Evolutionary conservation across 2,329 filamentous ascomycete genomes (phyloP).

Genomic region (Fusarium temperatum): DNA sequence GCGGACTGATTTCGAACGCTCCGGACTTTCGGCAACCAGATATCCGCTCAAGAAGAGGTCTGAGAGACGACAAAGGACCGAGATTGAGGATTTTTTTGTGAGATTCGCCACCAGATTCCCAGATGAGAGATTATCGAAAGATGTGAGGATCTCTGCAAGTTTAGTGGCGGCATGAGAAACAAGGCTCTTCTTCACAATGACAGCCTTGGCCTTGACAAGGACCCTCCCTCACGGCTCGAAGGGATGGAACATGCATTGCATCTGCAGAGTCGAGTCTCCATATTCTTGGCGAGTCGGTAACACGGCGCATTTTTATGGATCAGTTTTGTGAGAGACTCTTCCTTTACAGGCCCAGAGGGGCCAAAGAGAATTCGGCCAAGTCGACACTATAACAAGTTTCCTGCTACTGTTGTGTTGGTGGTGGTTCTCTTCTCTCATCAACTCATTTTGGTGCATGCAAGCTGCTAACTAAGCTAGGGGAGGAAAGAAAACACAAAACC

Average conservation of each 20-base stretch:
- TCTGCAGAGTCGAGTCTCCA: conserved; percentile 6
- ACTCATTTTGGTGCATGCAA: background rate
- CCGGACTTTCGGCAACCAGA: conserved; percentile 28
- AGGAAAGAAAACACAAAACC: no score
- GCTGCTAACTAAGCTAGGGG: background rate
- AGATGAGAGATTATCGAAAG: background rate
- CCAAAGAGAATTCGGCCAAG: background rate
- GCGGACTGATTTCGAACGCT: conserved; percentile 31
- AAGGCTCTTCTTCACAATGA: background rate
- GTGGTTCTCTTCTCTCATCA: background rate
- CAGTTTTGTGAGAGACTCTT: background rate
- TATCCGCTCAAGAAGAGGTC: conserved; percentile 6
- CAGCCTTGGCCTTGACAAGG: conserved; percentile 2
- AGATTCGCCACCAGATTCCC: background rate
- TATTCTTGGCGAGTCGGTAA: conserved; percentile 13
- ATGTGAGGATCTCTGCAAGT: conserved; percentile 8
- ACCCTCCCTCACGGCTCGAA: conserved; percentile 1
- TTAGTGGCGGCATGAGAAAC: conserved; percentile 12
- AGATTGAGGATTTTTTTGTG: conserved; percentile 10
- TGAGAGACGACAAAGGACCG: conserved; percentile 2
- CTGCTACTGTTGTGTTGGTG: background rate
- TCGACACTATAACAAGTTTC: conserved; percentile 4
- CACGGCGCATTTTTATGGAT: background rate
- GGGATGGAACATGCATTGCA: conserved; percentile 22
- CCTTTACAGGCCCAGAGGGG: background rate